These are phyloP conservation scores for Cajanus cajan DNA, from an alignment of 306 rosid genomes.

Conservation along the genomic window DNA sequence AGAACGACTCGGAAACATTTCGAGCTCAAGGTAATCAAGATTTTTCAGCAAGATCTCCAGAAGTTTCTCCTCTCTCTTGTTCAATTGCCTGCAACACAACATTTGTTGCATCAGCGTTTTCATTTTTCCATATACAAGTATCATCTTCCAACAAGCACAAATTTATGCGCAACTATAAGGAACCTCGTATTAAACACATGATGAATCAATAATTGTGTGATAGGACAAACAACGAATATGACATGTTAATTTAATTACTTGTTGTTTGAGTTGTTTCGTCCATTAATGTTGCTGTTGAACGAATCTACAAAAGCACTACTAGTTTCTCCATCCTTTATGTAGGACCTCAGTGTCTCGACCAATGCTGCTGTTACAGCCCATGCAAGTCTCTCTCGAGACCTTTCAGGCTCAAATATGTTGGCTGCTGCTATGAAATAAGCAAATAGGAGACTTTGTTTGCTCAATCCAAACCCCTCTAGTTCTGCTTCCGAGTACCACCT, in stretches of 20 bases:
- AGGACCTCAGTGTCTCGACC: constrained; percentile 39
- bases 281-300: constrained; percentile 31
- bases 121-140: neutral
- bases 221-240: neutral
- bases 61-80: constrained; percentile 46
- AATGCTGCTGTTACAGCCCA: constrained; percentile 69
- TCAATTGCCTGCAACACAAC: constrained; percentile 45
- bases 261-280: constrained; percentile 14
- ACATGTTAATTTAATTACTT: constrained; percentile 15
- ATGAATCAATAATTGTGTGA: neutral
- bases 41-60: constrained; percentile 49
- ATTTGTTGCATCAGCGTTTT: neutral
- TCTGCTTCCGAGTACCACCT: constrained; percentile 73
- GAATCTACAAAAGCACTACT: constrained; percentile 42
- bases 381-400: constrained; percentile 62
- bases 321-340: constrained; percentile 31
- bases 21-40: constrained; percentile 51
- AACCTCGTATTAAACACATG: neutral
- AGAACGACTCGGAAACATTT: constrained; percentile 40
- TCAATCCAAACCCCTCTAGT: constrained; percentile 58
- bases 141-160: neutral
- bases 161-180: neutral
- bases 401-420: constrained; percentile 69
- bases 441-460: constrained; percentile 44
- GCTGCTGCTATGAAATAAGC: constrained; percentile 68